Evolutionary conservation across 2,329 filamentous ascomycete genomes (phyloP), one percentile per base, ranked within the genome.

Genomic region (Cercospora sp.): DNA sequence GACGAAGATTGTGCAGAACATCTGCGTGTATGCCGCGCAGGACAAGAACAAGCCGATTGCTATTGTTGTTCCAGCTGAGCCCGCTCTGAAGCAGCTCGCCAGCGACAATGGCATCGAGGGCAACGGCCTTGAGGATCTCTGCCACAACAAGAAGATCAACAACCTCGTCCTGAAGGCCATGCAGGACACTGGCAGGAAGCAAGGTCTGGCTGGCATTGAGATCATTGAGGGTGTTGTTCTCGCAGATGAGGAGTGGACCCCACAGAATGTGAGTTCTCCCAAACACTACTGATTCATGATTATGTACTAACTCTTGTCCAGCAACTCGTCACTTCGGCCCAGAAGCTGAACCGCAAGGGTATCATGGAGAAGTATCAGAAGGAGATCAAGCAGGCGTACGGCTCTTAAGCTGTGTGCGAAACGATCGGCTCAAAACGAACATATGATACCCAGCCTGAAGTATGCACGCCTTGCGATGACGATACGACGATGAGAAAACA

Each of bases 201-300:
- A 87, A 31, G 90, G 90, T 20, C 83, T 96, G 59, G 82, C 84
- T 1, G 84, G 87, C 9, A 89, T 95, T 68, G 92, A 96, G 83
- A 88, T 90, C 70, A 85, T 97, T 48, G 86, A 88, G 31, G 91
- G 90, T 61, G 89, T 94, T 20, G 91, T 94, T 28, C 79, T 97
- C 66, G 88, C 90, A 0, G 91, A 94, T 72, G 92, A 94, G 77
- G 93, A 96, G 80, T 97, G 93, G 93, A 94, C 90, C 65, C 91
- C 93, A 63, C 86, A 89, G 68, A 95, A 89, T 77, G 92, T 94
- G 83, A 89, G 91, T 70, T 55, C 16, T 28, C 42, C 18, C 16
- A 51, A 33, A 31, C 30, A 40, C 20, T 58, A 12, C 58, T 59
- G 3, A 23, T 13, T 42, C 12, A 26, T 75, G 78, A 60, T 33